Evolutionary conservation across 371 early-diverging fungal genomes (phyloP).

Genomic region (Mucor sp.): DNA sequence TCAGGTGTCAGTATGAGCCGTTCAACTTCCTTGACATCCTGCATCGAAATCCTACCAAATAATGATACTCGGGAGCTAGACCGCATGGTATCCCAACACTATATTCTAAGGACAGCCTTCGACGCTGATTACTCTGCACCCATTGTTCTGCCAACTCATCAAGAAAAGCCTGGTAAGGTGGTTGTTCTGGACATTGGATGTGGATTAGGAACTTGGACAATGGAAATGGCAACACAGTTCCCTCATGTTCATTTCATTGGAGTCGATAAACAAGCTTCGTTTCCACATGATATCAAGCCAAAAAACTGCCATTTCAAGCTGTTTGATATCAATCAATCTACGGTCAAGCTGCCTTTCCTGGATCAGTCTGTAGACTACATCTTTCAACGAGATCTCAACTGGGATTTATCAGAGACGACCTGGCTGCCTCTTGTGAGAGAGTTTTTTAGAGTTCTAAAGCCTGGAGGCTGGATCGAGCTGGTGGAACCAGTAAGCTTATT

Average conservation of each 20-base stretch:
- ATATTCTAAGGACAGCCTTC: conserved; percentile 37
- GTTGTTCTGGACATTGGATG: conserved; percentile 43
- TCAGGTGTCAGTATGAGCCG: conserved; percentile 7
- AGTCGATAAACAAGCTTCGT: conserved; percentile 26
- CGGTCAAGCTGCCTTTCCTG: conserved; percentile 35
- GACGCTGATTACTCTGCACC: conserved; percentile 27
- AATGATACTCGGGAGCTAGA: conserved; percentile 9
- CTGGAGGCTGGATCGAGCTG: conserved; percentile 52
- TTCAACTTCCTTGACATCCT: background rate
- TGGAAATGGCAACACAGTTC: conserved; percentile 45
- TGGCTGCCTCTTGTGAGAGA: conserved; percentile 38
- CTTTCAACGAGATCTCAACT: conserved; percentile 43
- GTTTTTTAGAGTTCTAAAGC: conserved; percentile 39
- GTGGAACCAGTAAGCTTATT: conserved; percentile 31
- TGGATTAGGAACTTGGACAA: conserved; percentile 44
- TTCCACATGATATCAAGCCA: conserved; percentile 43
- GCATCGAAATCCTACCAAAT: background rate
- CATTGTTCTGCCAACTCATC: conserved; percentile 9
- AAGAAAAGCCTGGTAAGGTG: background rate
- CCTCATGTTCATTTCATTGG: conserved; percentile 45
- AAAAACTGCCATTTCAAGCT: conserved; percentile 40
- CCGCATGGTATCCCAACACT: conserved; percentile 46
- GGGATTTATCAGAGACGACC: conserved; percentile 22
- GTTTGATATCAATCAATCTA: background rate
- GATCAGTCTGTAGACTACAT: conserved; percentile 42